Evolutionary conservation across 495 filamentous ascomycete species (phyloP).

Genomic region (Chaetomium tenue): DNA sequence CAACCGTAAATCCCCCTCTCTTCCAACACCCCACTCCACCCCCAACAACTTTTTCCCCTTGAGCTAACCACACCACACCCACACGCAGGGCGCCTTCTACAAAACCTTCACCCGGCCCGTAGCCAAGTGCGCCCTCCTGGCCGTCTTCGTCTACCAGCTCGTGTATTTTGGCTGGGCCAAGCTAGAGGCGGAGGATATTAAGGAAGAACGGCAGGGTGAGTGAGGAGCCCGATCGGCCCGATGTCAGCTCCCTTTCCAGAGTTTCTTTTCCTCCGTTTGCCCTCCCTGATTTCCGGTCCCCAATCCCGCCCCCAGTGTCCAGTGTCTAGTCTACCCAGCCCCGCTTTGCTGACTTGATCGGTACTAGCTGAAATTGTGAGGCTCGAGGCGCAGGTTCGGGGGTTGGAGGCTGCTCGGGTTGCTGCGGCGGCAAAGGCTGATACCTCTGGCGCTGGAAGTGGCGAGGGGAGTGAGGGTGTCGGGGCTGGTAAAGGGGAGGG

Average conservation of each 20-base stretch:
- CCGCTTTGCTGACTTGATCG: not conserved
- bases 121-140: constrained; percentile 79
- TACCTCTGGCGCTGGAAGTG: not conserved
- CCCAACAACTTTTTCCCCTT: not conserved
- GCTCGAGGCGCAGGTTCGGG: constrained; percentile 29
- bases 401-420: constrained; percentile 12
- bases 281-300: no score
- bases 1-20: constrained; percentile 17
- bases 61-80: not conserved
- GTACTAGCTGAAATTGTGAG: constrained; percentile 23
- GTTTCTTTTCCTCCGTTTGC: not conserved
- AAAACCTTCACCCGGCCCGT: constrained; percentile 75
- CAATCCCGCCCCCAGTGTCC: no score
- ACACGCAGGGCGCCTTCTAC: constrained; percentile 67
- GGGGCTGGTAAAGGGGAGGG: not conserved
- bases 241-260: not conserved
- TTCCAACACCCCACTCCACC: not conserved
- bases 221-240: not conserved
- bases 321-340: no score
- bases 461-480: not conserved
- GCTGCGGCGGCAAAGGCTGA: not conserved
- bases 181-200: constrained; percentile 75
- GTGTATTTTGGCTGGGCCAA: constrained; percentile 82
- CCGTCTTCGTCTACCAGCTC: constrained; percentile 84
- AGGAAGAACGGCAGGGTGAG: constrained; percentile 56